phyloP scores from a whole-genome alignment of 805 yeast species.

The Lipomyces spencermartinsiae region DNA sequence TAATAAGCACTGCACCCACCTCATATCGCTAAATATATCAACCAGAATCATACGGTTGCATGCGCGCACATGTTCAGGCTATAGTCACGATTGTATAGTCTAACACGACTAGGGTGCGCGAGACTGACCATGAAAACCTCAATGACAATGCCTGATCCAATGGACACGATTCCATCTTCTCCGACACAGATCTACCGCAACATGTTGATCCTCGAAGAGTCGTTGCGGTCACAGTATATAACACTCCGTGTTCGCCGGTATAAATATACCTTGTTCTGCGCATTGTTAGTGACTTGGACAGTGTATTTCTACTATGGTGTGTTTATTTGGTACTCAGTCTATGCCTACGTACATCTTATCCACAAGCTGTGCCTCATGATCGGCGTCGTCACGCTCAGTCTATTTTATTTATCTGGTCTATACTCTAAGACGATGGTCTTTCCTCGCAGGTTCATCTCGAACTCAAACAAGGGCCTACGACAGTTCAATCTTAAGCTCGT shows the following conservation, averaged over 20 bases:
- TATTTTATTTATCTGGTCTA: slow-evolving; percentile 89
- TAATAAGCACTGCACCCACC: no score
- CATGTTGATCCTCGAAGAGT: slow-evolving; percentile 82
- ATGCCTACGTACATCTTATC: slow-evolving; percentile 46
- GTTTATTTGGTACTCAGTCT: slow-evolving; percentile 47
- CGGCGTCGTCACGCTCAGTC: slow-evolving; percentile 67
- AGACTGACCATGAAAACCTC: not conserved
- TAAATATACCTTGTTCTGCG: slow-evolving; percentile 62
- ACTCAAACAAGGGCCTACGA: slow-evolving; percentile 88
- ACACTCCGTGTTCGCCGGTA: slow-evolving; percentile 71
- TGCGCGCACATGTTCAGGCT: not conserved
- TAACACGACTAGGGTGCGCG: not conserved
- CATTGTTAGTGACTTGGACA: slow-evolving; percentile 41
- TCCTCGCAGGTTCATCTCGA: slow-evolving; percentile 77
- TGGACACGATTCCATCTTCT: slow-evolving; percentile 37
- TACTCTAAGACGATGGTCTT: slow-evolving; percentile 82
- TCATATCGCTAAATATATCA: not conserved
- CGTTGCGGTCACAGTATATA: slow-evolving; percentile 78
- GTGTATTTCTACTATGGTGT: slow-evolving; percentile 45
- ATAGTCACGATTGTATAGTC: not conserved
- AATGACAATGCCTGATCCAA: slow-evolving; percentile 3
- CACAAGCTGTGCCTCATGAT: slow-evolving; percentile 59
- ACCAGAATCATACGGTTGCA: not conserved
- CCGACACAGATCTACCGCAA: slow-evolving; percentile 73
- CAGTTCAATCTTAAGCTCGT: slow-evolving; percentile 64